These are phyloP conservation scores for Zygoascus meyerae DNA, from an alignment of 1,139 yeast species.

Conservation along the genomic window DNA sequence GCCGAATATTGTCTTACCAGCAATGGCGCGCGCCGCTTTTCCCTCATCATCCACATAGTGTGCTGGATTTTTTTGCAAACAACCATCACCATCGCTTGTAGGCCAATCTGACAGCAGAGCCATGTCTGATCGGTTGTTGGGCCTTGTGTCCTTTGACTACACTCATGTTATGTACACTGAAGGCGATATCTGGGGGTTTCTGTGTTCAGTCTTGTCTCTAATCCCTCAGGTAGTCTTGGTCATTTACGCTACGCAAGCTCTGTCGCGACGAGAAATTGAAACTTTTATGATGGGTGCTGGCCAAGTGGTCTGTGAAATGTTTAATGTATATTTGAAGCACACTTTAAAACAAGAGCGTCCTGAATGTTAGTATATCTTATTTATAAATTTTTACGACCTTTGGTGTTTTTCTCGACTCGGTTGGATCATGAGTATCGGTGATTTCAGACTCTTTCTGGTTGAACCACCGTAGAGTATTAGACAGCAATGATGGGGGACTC, in stretches of 20 bases:
- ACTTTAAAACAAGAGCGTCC: conserved; percentile 74
- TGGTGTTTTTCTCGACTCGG: conserved; percentile 1
- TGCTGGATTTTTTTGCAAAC: not conserved
- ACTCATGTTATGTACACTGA: conserved; percentile 81
- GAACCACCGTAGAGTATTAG: too few species aligned
- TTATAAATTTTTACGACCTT: not conserved
- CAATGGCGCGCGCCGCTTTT: not conserved
- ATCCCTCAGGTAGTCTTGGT: conserved; percentile 78
- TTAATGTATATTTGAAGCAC: conserved; percentile 64
- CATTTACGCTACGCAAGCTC: conserved; percentile 78
- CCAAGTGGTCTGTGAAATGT: conserved; percentile 69
- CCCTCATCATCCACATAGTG: not conserved
- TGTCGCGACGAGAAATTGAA: conserved; percentile 77
- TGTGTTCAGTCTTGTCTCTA: conserved; percentile 68
- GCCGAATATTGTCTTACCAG: too few species aligned
- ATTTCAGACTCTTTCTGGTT: too few species aligned
- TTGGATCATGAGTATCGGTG: not conserved
- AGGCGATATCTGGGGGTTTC: conserved; percentile 51
- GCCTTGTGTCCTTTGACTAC: conserved; percentile 19
- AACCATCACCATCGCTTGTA: not conserved
- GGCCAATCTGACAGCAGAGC: not conserved
- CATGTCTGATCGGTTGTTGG: not conserved
- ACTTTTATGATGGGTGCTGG: conserved; percentile 82
- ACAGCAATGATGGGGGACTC: too few species aligned
- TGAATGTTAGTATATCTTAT: conserved; percentile 28